Evolutionary conservation across 169 alveolate genomes (phyloP).

Genomic region (Eimeria maxima): DNA sequence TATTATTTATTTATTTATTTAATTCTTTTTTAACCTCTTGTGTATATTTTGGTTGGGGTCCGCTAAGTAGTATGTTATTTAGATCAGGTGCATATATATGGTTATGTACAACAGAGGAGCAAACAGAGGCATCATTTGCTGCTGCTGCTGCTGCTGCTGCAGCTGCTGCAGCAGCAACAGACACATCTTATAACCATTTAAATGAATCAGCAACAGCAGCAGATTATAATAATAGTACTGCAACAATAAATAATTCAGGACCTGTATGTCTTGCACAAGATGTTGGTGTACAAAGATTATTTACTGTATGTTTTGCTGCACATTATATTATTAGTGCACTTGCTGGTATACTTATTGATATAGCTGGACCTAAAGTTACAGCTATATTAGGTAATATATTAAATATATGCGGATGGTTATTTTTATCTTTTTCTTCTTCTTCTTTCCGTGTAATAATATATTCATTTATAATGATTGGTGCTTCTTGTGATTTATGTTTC

Average conservation of each 20-base stretch:
- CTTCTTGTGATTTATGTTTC: constrained; percentile 67
- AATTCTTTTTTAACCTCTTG: constrained; percentile 26
- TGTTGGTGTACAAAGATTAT: constrained; percentile 85
- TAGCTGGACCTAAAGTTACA: constrained; percentile 85
- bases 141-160: too few relatives aligned
- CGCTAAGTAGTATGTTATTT: constrained; percentile 53
- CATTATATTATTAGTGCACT: constrained; percentile 84
- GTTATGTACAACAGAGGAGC: constrained; percentile 3
- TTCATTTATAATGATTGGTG: constrained; percentile 74
- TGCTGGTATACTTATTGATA: constrained; percentile 85
- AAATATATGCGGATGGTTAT: constrained; percentile 84
- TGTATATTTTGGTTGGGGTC: constrained; percentile 76
- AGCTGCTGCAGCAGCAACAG: too few relatives aligned
- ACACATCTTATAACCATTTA: too few relatives aligned
- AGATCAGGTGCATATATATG: neutral
- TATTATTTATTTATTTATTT: constrained; percentile 39
- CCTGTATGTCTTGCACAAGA: constrained; percentile 86
- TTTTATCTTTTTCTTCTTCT: constrained; percentile 16
- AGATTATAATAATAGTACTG: too few relatives aligned
- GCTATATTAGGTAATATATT: constrained; percentile 85
- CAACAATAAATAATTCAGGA: too few relatives aligned
- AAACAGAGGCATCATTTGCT: too few relatives aligned
- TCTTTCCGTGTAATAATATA: neutral
- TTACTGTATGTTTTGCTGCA: constrained; percentile 83
- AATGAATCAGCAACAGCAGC: too few relatives aligned